Base-by-base conservation (phyloP, 139 green algal genomes). In the Tetradesmus obliquus region DNA sequence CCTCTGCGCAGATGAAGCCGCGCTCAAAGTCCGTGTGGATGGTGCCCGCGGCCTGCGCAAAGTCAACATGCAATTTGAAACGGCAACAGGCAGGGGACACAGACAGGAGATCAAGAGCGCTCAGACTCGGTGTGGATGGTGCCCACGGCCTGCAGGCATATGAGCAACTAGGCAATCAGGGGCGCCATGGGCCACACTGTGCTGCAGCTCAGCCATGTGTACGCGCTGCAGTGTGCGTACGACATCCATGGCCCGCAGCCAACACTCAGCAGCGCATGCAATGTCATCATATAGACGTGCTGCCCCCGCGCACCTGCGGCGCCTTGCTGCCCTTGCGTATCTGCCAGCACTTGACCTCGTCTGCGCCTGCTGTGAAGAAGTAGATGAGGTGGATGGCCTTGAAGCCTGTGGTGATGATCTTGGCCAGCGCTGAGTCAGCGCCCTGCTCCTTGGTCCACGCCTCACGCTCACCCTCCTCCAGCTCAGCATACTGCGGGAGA, bases 11-110 rank as follows among this genome's bases (percentile, higher is more conserved):
- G 92, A 99, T 99, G 96, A 99, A 99, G 20, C 98, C 98, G 13
- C 97, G 91, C 94, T 99, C 98, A 94, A 99, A 99, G 96, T 99
- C 98, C 3, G 95, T 96, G 93, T 99, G 98, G 92, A 99, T 99
- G 76, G 97, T 95, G 7, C 98, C 98, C 51, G 98, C 98, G 22
- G 98, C 98, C 95, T 98, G 95, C 51, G 55, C 5, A 71, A 20
- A 7, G 72, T n/a, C 22, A 57, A 45, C 32, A 45, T 45, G 32
- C 32, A 45, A 45, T 45, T 45, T 45, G 32, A 45, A 12, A 57
- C 6, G 24, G 66, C 66, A 76, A 19, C 76, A 79, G n/a, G 69
- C 55, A 88, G 55, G 2, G 15, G 57, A 13, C 8, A 7, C 57
- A 66, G 57, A 66, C 6, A 66, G 57, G 8, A 6, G 66, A 76